phyloP scores from a whole-genome alignment of 495 filamentous ascomycete genomes.

The Melanomma pulvis-pyrius region DNA sequence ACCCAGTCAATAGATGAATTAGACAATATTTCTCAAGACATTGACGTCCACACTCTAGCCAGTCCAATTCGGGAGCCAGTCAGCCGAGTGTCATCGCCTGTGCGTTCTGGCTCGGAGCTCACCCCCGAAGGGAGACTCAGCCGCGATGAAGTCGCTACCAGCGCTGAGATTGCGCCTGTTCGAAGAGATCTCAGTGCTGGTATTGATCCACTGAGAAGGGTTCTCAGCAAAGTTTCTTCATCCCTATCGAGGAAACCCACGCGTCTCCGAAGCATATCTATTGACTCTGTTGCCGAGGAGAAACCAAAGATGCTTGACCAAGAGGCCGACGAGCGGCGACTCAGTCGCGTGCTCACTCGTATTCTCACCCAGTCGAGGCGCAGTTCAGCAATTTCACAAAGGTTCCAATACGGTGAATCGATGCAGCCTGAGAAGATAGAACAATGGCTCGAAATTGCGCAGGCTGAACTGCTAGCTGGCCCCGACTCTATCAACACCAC shows the following conservation, averaged over 20 bases:
- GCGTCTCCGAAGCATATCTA: constrained; percentile 25
- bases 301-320: constrained; percentile 23
- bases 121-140: not conserved
- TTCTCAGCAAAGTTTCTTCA: constrained; percentile 19
- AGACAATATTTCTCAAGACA: constrained; percentile 26
- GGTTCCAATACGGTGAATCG: constrained; percentile 15
- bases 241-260: constrained; percentile 8
- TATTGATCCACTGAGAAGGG: constrained; percentile 8
- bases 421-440: constrained; percentile 24
- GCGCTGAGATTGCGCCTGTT: not conserved
- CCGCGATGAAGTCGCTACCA: not conserved
- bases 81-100: not conserved
- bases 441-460: constrained; percentile 30
- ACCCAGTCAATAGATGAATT: constrained; percentile 30
- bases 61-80: constrained; percentile 1
- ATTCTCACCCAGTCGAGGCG: constrained; percentile 20
- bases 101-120: not conserved
- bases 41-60: constrained; percentile 17
- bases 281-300: constrained; percentile 22
- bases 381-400: constrained; percentile 17
- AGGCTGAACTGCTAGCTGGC: constrained; percentile 28
- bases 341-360: constrained; percentile 25
- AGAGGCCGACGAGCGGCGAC: constrained; percentile 5
- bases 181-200: not conserved
- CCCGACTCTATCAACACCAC: constrained; percentile 26